Evolutionary conservation across 2,329 filamentous ascomycete genomes (phyloP).

Genomic region (Immersiporthe knoxdaviesiana): DNA sequence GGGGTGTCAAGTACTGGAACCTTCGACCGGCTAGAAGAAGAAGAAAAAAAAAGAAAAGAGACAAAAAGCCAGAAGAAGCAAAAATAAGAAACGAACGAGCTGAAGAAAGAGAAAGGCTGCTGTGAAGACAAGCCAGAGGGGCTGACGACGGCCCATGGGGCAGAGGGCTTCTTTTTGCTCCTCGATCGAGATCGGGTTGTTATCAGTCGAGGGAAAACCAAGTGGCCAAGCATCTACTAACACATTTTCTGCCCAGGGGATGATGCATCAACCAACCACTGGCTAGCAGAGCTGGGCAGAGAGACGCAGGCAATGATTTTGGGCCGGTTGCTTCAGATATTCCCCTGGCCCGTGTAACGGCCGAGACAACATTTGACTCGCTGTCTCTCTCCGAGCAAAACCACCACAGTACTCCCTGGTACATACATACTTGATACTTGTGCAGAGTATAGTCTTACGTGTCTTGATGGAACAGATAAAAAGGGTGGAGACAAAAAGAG

Average conservation of each 20-base stretch:
- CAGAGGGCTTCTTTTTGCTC: not conserved
- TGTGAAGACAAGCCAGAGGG: not conserved
- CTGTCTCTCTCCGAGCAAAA: not conserved
- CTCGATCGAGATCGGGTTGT: constrained; percentile 2
- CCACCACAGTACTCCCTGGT: not conserved
- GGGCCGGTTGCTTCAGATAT: not conserved
- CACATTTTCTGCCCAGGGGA: not conserved
- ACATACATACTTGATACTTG: not conserved
- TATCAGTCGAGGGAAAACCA: not conserved
- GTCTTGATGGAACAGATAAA: not conserved
- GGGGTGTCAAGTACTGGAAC: not conserved
- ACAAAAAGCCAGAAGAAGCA: not conserved
- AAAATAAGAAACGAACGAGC: too few relatives aligned
- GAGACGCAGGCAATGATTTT: not conserved
- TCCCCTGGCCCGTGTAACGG: not conserved
- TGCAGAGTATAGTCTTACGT: too few relatives aligned
- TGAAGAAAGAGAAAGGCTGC: not conserved
- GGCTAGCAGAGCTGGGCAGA: not conserved
- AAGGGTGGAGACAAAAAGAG: not conserved
- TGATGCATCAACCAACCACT: not conserved
- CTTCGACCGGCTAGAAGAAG: not conserved
- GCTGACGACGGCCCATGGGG: not conserved
- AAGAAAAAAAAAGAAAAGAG: not conserved
- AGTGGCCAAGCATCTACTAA: not conserved
- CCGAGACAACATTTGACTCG: not conserved